Conservation (phyloP, 2,329 filamentous ascomycete genomes). For the Pseudocercospora fuligena region DNA sequence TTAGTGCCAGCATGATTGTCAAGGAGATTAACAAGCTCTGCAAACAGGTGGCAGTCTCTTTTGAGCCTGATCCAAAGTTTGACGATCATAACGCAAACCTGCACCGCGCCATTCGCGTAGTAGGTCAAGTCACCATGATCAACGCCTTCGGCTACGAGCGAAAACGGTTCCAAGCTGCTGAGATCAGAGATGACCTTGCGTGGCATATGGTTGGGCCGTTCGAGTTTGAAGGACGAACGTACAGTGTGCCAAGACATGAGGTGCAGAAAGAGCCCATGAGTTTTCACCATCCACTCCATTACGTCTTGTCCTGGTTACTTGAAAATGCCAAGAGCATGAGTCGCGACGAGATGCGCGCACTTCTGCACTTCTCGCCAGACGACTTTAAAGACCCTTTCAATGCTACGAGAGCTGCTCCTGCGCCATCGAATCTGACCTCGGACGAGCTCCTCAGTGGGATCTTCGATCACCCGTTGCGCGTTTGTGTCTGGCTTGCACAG, state of each 20-base stretch:
- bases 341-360: conserved; percentile 65
- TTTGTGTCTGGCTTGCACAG: conserved; percentile 95
- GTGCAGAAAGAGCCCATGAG: conserved; percentile 91
- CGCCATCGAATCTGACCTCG: conserved; percentile 30
- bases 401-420: conserved; percentile 25
- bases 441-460: conserved; percentile 50
- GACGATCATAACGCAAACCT: conserved; percentile 64
- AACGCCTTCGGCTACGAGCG: conserved; percentile 91
- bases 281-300: conserved; percentile 96
- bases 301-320: conserved; percentile 92
- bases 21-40: conserved; percentile 93
- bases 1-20: conserved; percentile 91
- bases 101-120: conserved; percentile 71
- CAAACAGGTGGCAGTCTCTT: conserved; percentile 84
- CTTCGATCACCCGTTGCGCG: conserved; percentile 90
- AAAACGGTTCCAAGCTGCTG: conserved; percentile 79
- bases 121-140: conserved; percentile 82
- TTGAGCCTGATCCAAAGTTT: conserved; percentile 64
- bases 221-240: conserved; percentile 53
- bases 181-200: conserved; percentile 82
- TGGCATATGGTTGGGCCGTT: conserved; percentile 88
- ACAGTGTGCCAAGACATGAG: conserved; percentile 80
- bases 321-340: conserved; percentile 82
- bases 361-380: conserved; percentile 73
- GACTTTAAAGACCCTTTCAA: conserved; percentile 62